These are phyloP conservation scores for Cyclospora cayetanensis DNA, from an alignment of 169 alveolate genomes.

Conservation along the genomic window DNA sequence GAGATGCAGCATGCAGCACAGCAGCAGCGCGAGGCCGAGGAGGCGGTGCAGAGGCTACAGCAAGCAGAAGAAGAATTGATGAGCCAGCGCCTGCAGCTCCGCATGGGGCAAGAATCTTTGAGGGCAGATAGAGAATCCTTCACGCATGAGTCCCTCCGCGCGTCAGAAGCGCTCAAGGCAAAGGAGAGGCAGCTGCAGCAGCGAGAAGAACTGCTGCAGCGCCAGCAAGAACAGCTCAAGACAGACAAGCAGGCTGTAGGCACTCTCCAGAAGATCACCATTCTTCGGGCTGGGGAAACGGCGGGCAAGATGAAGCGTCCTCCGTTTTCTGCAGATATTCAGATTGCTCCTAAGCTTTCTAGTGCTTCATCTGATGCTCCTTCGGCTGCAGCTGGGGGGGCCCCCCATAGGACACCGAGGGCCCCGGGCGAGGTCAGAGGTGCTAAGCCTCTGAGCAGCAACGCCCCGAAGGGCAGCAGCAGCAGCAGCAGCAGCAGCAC, in stretches of 20 bases:
- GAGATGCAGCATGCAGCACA: neutral
- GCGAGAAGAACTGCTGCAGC: constrained; percentile 1
- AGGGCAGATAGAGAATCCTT: neutral
- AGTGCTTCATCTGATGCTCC: neutral
- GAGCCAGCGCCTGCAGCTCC: constrained; percentile 3
- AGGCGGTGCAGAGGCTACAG: neutral
- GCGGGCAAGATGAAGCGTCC: neutral
- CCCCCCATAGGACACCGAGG: too few relatives aligned
- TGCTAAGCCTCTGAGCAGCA: neutral
- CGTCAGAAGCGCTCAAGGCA: neutral
- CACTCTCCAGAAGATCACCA: neutral
- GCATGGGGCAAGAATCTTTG: neutral
- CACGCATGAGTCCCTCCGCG: neutral
- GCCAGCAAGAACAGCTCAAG: constrained; percentile 5
- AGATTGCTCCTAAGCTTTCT: neutral
- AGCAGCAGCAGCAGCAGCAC: neutral
- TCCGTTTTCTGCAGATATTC: neutral
- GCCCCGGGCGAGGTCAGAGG: neutral
- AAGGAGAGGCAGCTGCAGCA: constrained; percentile 12
- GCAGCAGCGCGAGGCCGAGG: neutral
- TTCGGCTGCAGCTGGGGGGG: neutral
- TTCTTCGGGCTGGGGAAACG: neutral
- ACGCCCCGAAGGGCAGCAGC: neutral
- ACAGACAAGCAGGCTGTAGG: neutral
- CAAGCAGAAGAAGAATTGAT: neutral